Conservation (phyloP, 768 basidiomycete genomes). For the Boletellus emodensis region DNA sequence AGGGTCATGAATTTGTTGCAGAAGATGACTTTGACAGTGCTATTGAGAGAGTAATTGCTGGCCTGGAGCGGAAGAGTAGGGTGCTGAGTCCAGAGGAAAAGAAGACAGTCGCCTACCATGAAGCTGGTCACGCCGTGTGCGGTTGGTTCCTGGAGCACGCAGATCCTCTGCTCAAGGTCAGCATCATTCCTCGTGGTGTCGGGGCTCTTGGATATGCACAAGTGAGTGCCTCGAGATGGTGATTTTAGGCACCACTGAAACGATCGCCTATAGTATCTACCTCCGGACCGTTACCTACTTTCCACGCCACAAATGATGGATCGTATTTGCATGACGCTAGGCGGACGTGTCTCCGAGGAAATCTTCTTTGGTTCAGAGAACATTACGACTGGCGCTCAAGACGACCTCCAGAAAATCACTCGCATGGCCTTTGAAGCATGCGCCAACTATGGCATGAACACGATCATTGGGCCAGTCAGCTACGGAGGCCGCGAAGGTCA, state of each 20-base stretch:
- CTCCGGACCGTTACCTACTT: constrained; percentile 92
- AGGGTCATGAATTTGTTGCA: constrained; percentile 70
- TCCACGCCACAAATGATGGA: constrained; percentile 94
- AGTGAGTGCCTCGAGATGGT: constrained; percentile 38
- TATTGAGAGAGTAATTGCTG: constrained; percentile 97
- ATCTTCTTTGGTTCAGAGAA: constrained; percentile 91
- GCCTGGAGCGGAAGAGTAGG: constrained; percentile 91
- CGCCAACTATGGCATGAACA: constrained; percentile 97
- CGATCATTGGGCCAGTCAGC: constrained; percentile 90
- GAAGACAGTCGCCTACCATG: constrained; percentile 98
- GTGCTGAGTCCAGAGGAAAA: constrained; percentile 95
- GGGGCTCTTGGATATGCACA: constrained; percentile 97
- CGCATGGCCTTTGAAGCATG: constrained; percentile 96
- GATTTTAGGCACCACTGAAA: constrained; percentile 7
- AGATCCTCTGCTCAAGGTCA: constrained; percentile 94
- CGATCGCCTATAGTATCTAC: constrained; percentile 63
- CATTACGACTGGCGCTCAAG: constrained; percentile 97
- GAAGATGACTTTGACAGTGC: constrained; percentile 93
- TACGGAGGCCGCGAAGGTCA: constrained; percentile 87
- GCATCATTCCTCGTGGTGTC: constrained; percentile 95
- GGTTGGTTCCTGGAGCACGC: constrained; percentile 99
- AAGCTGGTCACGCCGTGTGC: constrained; percentile 97
- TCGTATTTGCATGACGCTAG: constrained; percentile 97
- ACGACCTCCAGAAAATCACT: constrained; percentile 97
- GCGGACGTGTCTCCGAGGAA: constrained; percentile 96